phyloP scores from a whole-genome alignment of 176 grass and related monocot species.

The Tillandsia leiboldiana region DNA sequence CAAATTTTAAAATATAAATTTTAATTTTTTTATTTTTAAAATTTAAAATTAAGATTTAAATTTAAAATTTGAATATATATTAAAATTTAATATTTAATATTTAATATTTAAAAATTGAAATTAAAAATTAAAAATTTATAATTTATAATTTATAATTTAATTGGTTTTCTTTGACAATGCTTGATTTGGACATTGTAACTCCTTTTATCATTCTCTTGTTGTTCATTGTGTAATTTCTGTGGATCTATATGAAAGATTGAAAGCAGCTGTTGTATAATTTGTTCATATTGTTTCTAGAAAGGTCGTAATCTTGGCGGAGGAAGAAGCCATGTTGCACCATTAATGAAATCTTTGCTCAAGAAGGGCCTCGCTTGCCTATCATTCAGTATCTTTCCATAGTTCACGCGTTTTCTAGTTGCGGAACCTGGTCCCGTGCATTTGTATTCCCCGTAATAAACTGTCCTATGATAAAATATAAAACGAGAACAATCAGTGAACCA shows the following conservation, averaged over 20 bases:
- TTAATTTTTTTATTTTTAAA: too few relatives aligned
- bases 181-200: neutral
- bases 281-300: too few relatives aligned
- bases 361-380: conserved; percentile 4
- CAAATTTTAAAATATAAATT: too few relatives aligned
- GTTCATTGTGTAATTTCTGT: neutral
- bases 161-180: neutral
- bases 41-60: too few relatives aligned
- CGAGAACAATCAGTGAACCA: neutral
- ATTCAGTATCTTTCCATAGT: neutral
- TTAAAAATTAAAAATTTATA: too few relatives aligned
- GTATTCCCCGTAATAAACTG: conserved; percentile 10
- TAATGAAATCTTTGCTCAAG: neutral
- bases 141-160: neutral
- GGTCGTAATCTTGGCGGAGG: neutral
- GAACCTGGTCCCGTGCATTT: conserved; percentile 9
- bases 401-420: neutral
- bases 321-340: conserved; percentile 9
- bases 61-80: too few relatives aligned
- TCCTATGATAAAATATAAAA: neutral
- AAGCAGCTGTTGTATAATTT: too few relatives aligned
- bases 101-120: too few relatives aligned
- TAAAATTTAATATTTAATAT: too few relatives aligned
- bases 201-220: neutral
- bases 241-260: too few relatives aligned